A percentile compares a stretch with the other conserved stretches of the same genome.
phyloP scores from a whole-genome alignment of 169 alveolate genomes.

The Cryptosporidium ryanae region DNA sequence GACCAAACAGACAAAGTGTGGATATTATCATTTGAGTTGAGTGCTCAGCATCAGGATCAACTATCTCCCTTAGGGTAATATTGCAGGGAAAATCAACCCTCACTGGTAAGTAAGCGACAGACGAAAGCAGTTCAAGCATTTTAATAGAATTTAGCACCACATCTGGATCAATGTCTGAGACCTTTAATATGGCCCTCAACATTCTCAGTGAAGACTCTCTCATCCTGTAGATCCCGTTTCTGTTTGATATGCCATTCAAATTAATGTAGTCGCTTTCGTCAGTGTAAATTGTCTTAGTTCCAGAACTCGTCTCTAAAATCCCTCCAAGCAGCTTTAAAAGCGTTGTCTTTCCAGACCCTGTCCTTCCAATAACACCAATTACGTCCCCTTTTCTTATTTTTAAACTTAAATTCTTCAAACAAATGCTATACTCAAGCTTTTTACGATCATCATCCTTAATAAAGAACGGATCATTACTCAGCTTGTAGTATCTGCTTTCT shows the following conservation, averaged over 20 bases:
- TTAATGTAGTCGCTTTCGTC: neutral
- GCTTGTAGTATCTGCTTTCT: constrained; percentile 23
- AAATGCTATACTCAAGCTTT: neutral
- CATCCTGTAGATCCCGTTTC: constrained; percentile 7
- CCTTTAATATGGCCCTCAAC: neutral
- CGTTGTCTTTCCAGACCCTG: constrained; percentile 70
- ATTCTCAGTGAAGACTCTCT: constrained; percentile 24
- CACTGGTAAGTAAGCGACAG: constrained; percentile 54
- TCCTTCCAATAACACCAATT: constrained; percentile 48
- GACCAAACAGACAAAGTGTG: constrained; percentile 24
- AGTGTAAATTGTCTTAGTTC: constrained; percentile 3
- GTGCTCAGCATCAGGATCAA: constrained; percentile 3
- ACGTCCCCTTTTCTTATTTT: constrained; percentile 43
- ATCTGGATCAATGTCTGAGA: constrained; percentile 42
- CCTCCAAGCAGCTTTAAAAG: constrained; percentile 54
- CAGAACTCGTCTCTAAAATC: neutral
- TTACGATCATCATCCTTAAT: neutral
- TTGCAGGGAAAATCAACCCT: constrained; percentile 57
- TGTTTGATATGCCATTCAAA: neutral
- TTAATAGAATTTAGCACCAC: constrained; percentile 21
- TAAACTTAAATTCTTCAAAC: constrained; percentile 31
- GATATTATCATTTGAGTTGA: constrained; percentile 2
- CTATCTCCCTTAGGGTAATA: constrained; percentile 4
- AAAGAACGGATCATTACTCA: constrained; percentile 28
- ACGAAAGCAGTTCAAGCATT: constrained; percentile 13